Evolutionary conservation across 495 filamentous ascomycete genomes (phyloP), one percentile per base, ranked within the genome.

Genomic region (Penicillium manginii): DNA sequence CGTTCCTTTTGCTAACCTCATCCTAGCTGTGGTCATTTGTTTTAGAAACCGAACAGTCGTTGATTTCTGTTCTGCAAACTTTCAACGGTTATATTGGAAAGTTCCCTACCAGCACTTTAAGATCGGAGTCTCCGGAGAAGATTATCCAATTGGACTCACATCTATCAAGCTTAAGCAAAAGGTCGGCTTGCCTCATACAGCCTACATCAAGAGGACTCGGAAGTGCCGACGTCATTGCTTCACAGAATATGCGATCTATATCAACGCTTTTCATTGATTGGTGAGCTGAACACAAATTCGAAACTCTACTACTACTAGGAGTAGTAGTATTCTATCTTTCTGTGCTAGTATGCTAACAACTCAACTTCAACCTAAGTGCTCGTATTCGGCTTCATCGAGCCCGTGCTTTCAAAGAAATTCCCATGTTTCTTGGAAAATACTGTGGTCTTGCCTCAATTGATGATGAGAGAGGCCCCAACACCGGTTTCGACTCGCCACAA

Each of bases 351-450:
- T 15, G 14, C 7, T 10, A 40, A 12, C 37, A 40, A 40, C 15
- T 5, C 37, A n/a, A n/a, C n/a, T n/a, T 15, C 6, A 40, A 8
- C 37, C 7, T 15, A 8, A 64, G 57, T 29, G 62, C 62, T 12
- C 53, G 57, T 1, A 50, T 58, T 1, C 52, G 33, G 37, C 50
- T 64, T 5, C 62, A 65, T 48, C 62, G 62, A 23, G 40, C 21
- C 33, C 43, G 62, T 18, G 62, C 62, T 2, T 64, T 64, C 39
- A 35, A 39, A 2, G 57, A 64, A 23, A 32, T 60, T 14, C 62
- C 62, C 8, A 22, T 64, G 1, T 64, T 64, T 18, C 21, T 55
- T 2, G 35, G 58, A 19, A 60, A 64, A 32, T 50, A 64, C 22
- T 64, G 58, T 22, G 62, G 60, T 14, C 53, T 64, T 3, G 46